Evolutionary conservation across 331 rosid genomes (phyloP), one percentile per base, ranked within the genome.

Genomic region (Malus hybrid): DNA sequence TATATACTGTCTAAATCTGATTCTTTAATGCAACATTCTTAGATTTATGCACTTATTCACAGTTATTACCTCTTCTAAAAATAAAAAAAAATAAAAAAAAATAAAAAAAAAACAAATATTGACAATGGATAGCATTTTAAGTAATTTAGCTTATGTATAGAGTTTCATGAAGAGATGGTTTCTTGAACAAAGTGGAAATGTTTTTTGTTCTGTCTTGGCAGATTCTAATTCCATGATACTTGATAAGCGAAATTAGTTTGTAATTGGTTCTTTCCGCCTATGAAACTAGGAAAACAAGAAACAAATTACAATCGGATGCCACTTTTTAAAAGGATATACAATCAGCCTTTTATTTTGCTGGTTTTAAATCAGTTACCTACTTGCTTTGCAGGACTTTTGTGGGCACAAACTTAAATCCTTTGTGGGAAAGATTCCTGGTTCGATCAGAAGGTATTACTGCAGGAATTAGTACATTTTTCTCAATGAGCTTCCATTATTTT

Each of bases 361-460:
- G 32, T 77, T 44, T 62, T 16, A 31, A 28, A 32, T 85, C 52
- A 80, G 71, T 72, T 60, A 73, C 78, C 48, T 72, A 81, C 79
- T 65, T 87, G 52, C 76, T 80, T 36, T 66, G 67, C 90, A 94
- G 97, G 96, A 92, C 97, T 76, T 94, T 92, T 80, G 84, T 90
- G 65, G 99, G 99, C 54, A 90, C 97, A 83, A 94, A 94, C 80
- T 85, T 94, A 78, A 90, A 87, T 85, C 92, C 87, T 74, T 63
- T 72, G 79, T 92, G 97, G 99, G 92, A 91, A 75, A 89, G 69
- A 67, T 94, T 90, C 79, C 85, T 92, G 77, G 80, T 85, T 84
- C 70, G 77, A 28, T 86, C 95, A 59, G 88, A 90, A 84, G 99
- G 99, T 94, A 91, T 36, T n/a, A 13, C 16, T 50, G 27, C 34